phyloP scores from a whole-genome alignment of 352 stramenopile genomes.

The Elongisporangium undulatum region DNA sequence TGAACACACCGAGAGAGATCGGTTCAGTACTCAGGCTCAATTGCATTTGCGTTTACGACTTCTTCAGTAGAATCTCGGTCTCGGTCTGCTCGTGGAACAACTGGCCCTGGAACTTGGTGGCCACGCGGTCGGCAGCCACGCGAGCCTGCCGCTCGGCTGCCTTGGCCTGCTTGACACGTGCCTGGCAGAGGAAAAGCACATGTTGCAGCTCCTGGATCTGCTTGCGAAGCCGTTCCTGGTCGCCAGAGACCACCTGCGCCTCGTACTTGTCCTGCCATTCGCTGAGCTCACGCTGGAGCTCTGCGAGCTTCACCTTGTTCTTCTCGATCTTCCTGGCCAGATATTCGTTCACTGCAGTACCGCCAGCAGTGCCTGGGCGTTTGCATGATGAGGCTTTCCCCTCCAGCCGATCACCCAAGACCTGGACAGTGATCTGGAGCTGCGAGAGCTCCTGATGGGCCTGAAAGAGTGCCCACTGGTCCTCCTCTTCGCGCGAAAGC shows the following conservation, averaged over 20 bases:
- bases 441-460: constrained; percentile 54
- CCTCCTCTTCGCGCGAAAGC: constrained; percentile 46
- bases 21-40: constrained; percentile 8
- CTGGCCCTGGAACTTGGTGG: constrained; percentile 28
- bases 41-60: constrained; percentile 5
- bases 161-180: constrained; percentile 39
- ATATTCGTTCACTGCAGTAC: constrained; percentile 30
- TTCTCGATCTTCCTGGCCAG: constrained; percentile 44
- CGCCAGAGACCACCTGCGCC: constrained; percentile 23
- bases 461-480: constrained; percentile 48
- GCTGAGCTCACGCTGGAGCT: constrained; percentile 25
- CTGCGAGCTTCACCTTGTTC: constrained; percentile 32
- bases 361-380: constrained; percentile 4
- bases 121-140: constrained; percentile 21
- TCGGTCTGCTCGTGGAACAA: constrained; percentile 56
- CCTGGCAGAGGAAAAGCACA: constrained; percentile 58
- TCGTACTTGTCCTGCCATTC: constrained; percentile 33
- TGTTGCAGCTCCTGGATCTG: constrained; percentile 67
- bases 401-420: constrained; percentile 22
- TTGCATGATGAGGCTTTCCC: constrained; percentile 4
- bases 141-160: constrained; percentile 31
- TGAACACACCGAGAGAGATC: not conserved
- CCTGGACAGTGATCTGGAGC: constrained; percentile 46
- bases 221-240: constrained; percentile 45
- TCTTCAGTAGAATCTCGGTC: constrained; percentile 55